Evolutionary conservation across 768 basidiomycete species (phyloP).

Genomic region (Tulasnella sp.): DNA sequence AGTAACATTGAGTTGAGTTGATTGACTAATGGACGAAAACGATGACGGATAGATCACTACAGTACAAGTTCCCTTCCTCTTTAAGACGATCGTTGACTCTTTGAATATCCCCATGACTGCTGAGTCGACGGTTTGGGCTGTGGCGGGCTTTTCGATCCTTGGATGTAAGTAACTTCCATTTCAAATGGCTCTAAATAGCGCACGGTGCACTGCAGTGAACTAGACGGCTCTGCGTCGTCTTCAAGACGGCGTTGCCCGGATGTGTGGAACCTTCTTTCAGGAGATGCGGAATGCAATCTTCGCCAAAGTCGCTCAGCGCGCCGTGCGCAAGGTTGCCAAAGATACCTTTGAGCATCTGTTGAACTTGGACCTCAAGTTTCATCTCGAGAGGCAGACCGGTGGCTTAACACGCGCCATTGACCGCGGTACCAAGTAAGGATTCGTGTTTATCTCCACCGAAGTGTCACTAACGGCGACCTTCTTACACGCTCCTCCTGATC

Average conservation of each 20-base stretch:
- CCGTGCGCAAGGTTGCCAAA: conserved; percentile 89
- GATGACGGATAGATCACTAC: conserved; percentile 58
- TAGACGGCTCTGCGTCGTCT: no score
- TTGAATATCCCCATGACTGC: conserved; percentile 73
- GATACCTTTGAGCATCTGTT: conserved; percentile 92
- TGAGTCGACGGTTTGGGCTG: conserved; percentile 72
- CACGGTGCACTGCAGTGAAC: neutral
- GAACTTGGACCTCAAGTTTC: conserved; percentile 83
- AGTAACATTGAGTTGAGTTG: neutral
- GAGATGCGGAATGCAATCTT: conserved; percentile 94
- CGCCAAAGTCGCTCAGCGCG: conserved; percentile 88
- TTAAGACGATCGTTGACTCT: conserved; percentile 83
- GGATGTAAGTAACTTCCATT: conserved; percentile 94
- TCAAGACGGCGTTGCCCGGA: conserved; percentile 79
- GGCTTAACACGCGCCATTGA: conserved; percentile 95
- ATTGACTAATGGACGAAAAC: neutral
- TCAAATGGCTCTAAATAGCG: conserved; percentile 10
- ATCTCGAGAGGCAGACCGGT: conserved; percentile 86
- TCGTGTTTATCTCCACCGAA: neutral
- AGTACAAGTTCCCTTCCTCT: conserved; percentile 95
- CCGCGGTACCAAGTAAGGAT: conserved; percentile 82
- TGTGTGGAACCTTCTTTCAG: conserved; percentile 79
- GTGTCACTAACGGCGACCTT: neutral
- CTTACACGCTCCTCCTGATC: no score
- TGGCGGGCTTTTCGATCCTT: conserved; percentile 80